phyloP scores from a whole-genome alignment of 2,329 filamentous ascomycete genomes.

The Paradendryphiella salina region DNA sequence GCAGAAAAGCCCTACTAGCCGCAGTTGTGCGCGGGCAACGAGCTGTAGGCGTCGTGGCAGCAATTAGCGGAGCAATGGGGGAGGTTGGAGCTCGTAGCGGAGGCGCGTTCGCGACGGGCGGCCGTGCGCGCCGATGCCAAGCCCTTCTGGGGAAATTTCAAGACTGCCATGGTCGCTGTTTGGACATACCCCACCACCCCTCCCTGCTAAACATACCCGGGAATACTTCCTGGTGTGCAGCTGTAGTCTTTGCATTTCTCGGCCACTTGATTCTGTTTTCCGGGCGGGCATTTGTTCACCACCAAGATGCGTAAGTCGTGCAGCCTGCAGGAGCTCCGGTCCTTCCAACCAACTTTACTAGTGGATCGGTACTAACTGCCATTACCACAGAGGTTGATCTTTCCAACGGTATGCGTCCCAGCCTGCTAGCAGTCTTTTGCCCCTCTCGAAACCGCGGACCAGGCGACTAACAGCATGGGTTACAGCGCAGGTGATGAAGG shows the following conservation, averaged over 20 bases:
- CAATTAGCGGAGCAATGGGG: conserved; percentile 1
- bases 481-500: conserved; percentile 79
- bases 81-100: conserved; percentile 9
- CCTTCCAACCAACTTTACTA: conserved; percentile 2
- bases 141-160: conserved; percentile 35
- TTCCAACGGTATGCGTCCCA: conserved; percentile 68
- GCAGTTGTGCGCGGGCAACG: conserved; percentile 16
- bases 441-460: conserved; percentile 8
- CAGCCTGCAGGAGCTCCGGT: conserved; percentile 19
- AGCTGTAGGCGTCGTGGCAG: conserved; percentile 7
- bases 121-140: conserved; percentile 21
- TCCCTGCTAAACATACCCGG: conserved; percentile 20
- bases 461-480: conserved; percentile 30
- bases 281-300: conserved; percentile 22
- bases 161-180: conserved; percentile 25
- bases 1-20: not conserved
- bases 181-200: conserved; percentile 35
- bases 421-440: conserved; percentile 2
- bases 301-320: conserved; percentile 49
- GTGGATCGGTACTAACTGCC: conserved; percentile 27
- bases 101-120: conserved; percentile 22
- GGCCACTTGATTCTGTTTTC: conserved; percentile 5
- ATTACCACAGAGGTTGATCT: conserved; percentile 71
- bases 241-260: conserved; percentile 4
- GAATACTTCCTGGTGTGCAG: conserved; percentile 2